A percentile compares a stretch with the other conserved stretches of the same genome.
phyloP scores from a whole-genome alignment of 2,329 filamentous ascomycete species.

The Aspergillus tamarii region DNA sequence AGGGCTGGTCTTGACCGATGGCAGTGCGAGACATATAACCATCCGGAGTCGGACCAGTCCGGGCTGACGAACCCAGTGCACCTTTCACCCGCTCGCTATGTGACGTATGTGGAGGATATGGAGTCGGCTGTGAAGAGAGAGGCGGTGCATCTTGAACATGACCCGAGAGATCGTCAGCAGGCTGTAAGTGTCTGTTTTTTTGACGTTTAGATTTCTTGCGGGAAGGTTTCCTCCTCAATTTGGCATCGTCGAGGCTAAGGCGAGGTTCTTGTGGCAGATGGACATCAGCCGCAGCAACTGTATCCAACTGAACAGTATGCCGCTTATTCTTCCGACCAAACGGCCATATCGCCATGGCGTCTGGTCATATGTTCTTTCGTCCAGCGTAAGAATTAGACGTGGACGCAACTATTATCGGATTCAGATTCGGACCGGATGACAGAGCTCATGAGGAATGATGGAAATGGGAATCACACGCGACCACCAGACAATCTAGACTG shows the following conservation, averaged over 20 bases:
- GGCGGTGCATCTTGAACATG: constrained; percentile 17
- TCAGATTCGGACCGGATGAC: constrained; percentile 22
- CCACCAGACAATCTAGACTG: constrained; percentile 10
- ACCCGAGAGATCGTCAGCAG: constrained; percentile 26
- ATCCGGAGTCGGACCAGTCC: constrained; percentile 16
- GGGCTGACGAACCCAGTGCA: constrained; percentile 14
- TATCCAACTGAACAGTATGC: constrained; percentile 60
- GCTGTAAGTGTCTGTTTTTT: constrained; percentile 34
- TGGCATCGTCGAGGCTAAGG: constrained; percentile 28
- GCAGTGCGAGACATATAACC: constrained; percentile 40
- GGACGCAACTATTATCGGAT: constrained; percentile 21
- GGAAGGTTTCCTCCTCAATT: constrained; percentile 35
- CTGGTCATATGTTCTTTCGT: constrained; percentile 18
- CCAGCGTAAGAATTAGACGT: constrained; percentile 24
- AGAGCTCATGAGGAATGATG: constrained; percentile 32
- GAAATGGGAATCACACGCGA: constrained; percentile 19
- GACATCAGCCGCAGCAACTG: constrained; percentile 51
- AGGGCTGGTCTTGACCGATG: constrained; percentile 43
- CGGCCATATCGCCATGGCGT: constrained; percentile 77
- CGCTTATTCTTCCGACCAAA: constrained; percentile 76
- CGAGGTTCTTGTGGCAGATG: constrained; percentile 38
- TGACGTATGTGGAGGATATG: constrained; percentile 26
- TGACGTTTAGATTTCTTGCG: constrained; percentile 40
- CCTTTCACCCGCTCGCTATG: constrained; percentile 24
- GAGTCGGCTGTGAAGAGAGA: constrained; percentile 19